Conservation (phyloP, 192 early-diverging fungal genomes). For the Dispira parvispora region DNA sequence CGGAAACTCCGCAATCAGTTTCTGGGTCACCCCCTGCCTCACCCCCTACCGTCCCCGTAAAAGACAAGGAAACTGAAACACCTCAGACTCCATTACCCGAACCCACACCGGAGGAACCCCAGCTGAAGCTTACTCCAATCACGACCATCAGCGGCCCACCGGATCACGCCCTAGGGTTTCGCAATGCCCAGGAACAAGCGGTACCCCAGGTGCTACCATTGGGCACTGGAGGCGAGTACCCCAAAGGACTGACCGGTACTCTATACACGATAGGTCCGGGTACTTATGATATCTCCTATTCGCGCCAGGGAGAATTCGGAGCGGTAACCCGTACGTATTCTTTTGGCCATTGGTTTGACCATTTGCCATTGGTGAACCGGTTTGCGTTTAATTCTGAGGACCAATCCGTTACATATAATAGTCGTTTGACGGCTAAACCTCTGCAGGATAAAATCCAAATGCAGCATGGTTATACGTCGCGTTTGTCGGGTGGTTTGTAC, state of each 20-base stretch:
- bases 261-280: slow-evolving; percentile 50
- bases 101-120: background rate
- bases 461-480: slow-evolving; percentile 50
- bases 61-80: background rate
- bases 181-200: slow-evolving; percentile 31
- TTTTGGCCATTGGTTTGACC: slow-evolving; percentile 58
- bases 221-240: slow-evolving; percentile 30
- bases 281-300: slow-evolving; percentile 44
- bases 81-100: background rate
- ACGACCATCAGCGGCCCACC: background rate
- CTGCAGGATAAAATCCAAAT: slow-evolving; percentile 41
- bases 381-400: slow-evolving; percentile 41
- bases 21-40: too few species aligned
- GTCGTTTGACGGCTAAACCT: slow-evolving; percentile 42
- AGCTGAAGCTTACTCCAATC: background rate
- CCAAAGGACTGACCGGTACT: slow-evolving; percentile 46
- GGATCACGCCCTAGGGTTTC: slow-evolving; percentile 23
- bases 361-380: slow-evolving; percentile 49
- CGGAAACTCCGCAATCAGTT: too few species aligned
- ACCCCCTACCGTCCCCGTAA: too few species aligned
- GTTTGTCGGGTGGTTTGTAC: slow-evolving; percentile 46
- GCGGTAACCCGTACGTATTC: slow-evolving; percentile 45
- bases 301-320: slow-evolving; percentile 39
- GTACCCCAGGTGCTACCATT: slow-evolving; percentile 27
- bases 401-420: slow-evolving; percentile 38